Evolutionary conservation across 352 stramenopile species (phyloP).

Genomic region (Pythium scleroteichum): DNA sequence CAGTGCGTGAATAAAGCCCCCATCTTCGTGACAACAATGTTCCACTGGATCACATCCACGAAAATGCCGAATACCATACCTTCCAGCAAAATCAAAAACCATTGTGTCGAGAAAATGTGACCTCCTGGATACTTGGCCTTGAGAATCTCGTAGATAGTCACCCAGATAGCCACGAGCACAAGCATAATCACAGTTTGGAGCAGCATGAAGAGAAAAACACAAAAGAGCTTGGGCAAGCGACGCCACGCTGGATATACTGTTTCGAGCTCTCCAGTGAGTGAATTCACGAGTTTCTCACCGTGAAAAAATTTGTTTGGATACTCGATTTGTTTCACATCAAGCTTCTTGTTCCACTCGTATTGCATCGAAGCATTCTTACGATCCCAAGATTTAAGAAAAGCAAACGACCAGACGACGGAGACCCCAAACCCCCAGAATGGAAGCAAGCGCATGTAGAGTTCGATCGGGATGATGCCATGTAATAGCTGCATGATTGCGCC

Average conservation of each 20-base stretch:
- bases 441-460: conserved; percentile 77
- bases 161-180: conserved; percentile 80
- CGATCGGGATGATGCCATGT: conserved; percentile 51
- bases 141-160: conserved; percentile 88
- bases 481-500: conserved; percentile 63
- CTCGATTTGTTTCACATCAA: conserved; percentile 83
- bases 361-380: conserved; percentile 79
- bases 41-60: conserved; percentile 89
- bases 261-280: conserved; percentile 70
- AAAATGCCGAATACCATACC: conserved; percentile 87
- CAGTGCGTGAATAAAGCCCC: conserved; percentile 81
- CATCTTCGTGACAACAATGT: conserved; percentile 89
- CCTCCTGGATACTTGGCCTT: conserved; percentile 78
- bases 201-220: conserved; percentile 80
- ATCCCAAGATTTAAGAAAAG: conserved; percentile 84
- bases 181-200: conserved; percentile 86
- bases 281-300: conserved; percentile 67
- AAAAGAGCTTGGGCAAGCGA: conserved; percentile 74
- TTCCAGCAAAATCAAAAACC: conserved; percentile 80
- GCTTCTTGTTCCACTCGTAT: conserved; percentile 79
- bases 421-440: conserved; percentile 83
- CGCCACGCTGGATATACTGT: conserved; percentile 69
- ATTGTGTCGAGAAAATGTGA: conserved; percentile 84
- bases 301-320: conserved; percentile 83
- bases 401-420: conserved; percentile 80